Evolutionary conservation across 768 basidiomycete genomes (phyloP), one percentile per base, ranked within the genome.

Genomic region (Scleroderma citrinum): DNA sequence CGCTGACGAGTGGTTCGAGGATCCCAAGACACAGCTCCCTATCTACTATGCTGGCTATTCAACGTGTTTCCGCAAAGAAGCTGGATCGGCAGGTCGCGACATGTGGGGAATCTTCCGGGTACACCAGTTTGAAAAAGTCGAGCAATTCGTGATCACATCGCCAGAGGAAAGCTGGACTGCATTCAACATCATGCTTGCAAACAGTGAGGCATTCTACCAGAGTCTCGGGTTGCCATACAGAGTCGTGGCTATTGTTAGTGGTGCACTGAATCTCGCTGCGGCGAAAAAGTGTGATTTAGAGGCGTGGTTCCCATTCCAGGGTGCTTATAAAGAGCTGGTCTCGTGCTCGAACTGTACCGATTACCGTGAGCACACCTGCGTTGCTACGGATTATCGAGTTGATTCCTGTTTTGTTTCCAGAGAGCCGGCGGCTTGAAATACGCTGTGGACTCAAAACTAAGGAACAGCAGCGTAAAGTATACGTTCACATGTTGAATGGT

Each of bases 71-170:
- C 85, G 96, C 24, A 98, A 98, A 71, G 96, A 99, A 72, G 96
- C 96, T 2, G 96, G 96, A 30, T 88, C 92, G 3, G 92, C 92
- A 7, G 96, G 96, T 3, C 86, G 92, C 48, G 96, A 99, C 59
- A 97, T 95, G 77, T 97, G 96, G 93, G 96, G 96, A 49, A 97
- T 98, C 69, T 99, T 99, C 83, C 90, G 96, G 20, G 95, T 99
- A 47, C 96, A 99, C 65, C 96, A 99, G 69, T 99, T 99, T 57
- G 96, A 99, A 72, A 99, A 99, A 75, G 80, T 99, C 46, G 96
- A 99, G 66, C 83, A 98, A 74, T 98, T 98, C 70, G 84, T 87
- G 72, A 78, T 99, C 59, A 97, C 95, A 7, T 87, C 92, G 21
- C 94, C 96, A 1, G 86, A 89, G 56, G 87, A 92, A 65, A 95